Evolutionary conservation across 257 asterid species (phyloP).

Genomic region (Fraxinus anomala): DNA sequence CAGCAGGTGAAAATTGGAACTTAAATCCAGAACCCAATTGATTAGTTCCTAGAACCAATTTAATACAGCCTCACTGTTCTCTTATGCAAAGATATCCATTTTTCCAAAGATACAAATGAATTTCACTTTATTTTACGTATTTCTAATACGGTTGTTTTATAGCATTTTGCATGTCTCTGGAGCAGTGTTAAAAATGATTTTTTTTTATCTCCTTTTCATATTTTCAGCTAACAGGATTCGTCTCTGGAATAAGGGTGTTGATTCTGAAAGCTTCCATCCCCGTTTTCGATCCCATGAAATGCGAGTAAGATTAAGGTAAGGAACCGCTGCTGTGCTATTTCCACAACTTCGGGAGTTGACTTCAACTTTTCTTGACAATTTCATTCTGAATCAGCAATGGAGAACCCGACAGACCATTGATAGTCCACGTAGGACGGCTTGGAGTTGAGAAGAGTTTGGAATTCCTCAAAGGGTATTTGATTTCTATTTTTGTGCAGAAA

Average conservation of each 20-base stretch:
- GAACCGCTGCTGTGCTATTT: constrained; percentile 8
- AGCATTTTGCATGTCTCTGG: neutral
- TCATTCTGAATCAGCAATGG: constrained; percentile 53
- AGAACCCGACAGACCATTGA: constrained; percentile 84
- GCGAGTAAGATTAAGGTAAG: constrained; percentile 72
- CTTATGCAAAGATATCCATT: neutral
- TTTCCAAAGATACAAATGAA: neutral
- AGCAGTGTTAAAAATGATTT: neutral
- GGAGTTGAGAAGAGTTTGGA: constrained; percentile 97
- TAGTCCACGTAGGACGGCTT: constrained; percentile 88
- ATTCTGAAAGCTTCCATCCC: constrained; percentile 91
- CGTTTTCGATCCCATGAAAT: constrained; percentile 64
- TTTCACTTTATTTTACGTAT: neutral
- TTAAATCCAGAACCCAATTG: neutral
- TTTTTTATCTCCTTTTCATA: neutral
- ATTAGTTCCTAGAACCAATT: neutral
- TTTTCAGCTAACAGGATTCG: constrained; percentile 75
- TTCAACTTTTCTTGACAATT: constrained; percentile 23
- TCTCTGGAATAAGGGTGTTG: constrained; percentile 96
- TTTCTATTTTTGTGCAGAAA: constrained; percentile 16
- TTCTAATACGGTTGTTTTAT: neutral
- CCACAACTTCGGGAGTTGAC: neutral
- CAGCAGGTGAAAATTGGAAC: constrained; percentile 58
- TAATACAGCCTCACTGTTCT: neutral
- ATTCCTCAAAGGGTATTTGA: constrained; percentile 66